phyloP scores from a whole-genome alignment of 1,139 yeast species.

The Zygotorulaspora mrakii region DNA sequence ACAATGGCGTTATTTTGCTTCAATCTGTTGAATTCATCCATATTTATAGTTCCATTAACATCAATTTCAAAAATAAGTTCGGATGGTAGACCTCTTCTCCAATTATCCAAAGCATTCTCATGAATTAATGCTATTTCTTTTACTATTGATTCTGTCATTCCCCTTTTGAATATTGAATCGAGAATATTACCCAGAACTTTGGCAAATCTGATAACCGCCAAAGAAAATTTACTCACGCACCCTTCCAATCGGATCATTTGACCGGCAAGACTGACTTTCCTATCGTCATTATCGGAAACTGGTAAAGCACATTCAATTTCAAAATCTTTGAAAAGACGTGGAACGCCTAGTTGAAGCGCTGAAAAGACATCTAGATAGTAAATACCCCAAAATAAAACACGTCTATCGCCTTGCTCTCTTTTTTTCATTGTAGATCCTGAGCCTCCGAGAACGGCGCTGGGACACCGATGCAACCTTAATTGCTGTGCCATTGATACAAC shows the following conservation, averaged over 20 bases:
- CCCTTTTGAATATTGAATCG: slow-evolving; percentile 58
- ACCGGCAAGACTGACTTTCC: slow-evolving; percentile 43
- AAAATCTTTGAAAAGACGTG: slow-evolving; percentile 70
- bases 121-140: slow-evolving; percentile 42
- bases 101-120: slow-evolving; percentile 70
- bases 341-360: slow-evolving; percentile 75
- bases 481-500: slow-evolving; percentile 84
- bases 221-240: slow-evolving; percentile 59
- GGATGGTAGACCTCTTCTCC: slow-evolving; percentile 70
- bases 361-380: slow-evolving; percentile 75
- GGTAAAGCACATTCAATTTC: slow-evolving; percentile 88
- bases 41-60: slow-evolving; percentile 48
- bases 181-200: slow-evolving; percentile 71
- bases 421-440: slow-evolving; percentile 54
- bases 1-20: slow-evolving; percentile 14
- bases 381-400: slow-evolving; percentile 80
- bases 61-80: slow-evolving; percentile 64
- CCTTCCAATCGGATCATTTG: slow-evolving; percentile 49
- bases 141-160: slow-evolving; percentile 42
- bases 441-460: slow-evolving; percentile 68
- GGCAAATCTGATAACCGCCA: slow-evolving; percentile 64
- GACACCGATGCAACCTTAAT: slow-evolving; percentile 79
- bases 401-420: slow-evolving; percentile 74
- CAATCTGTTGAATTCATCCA: slow-evolving; percentile 31
- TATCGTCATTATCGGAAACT: slow-evolving; percentile 54